Conservation (phyloP, 805 yeast species). For the Tanozyma kutaoensis region DNA sequence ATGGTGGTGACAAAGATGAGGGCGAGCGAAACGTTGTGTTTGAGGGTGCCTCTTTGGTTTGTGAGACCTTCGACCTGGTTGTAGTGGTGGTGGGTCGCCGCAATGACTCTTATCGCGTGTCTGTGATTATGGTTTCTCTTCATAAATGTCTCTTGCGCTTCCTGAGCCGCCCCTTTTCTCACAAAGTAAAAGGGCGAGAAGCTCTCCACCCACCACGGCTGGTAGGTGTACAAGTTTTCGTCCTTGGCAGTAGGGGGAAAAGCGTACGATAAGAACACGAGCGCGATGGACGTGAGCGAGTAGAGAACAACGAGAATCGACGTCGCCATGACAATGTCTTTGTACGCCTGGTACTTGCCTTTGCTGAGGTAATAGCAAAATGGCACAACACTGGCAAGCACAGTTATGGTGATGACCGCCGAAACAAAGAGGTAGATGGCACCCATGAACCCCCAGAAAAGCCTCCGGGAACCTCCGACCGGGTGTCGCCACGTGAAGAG, state of each 20-base stretch:
- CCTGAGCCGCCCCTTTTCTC: conserved; percentile 33
- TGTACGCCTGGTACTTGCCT: conserved; percentile 33
- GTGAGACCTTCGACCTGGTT: conserved; percentile 24
- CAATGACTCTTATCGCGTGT: conserved; percentile 45
- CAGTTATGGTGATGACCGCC: conserved; percentile 54
- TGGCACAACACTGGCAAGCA: conserved; percentile 49
- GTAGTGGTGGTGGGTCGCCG: conserved; percentile 36
- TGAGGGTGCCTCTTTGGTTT: conserved; percentile 26
- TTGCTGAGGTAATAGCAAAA: conserved; percentile 39
- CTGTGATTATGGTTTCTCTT: conserved; percentile 32
- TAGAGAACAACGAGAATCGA: conserved; percentile 26
- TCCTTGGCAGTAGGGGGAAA: conserved; percentile 42
- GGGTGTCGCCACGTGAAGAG: conserved; percentile 72
- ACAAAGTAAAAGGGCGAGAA: conserved; percentile 51
- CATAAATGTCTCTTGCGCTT: conserved; percentile 34
- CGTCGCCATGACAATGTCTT: conserved; percentile 40
- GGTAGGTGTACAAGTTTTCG: conserved; percentile 42
- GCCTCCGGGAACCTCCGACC: conserved; percentile 40
- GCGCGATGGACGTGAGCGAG: conserved; percentile 36
- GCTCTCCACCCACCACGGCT: conserved; percentile 70
- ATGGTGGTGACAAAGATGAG: conserved; percentile 33
- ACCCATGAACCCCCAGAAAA: conserved; percentile 39
- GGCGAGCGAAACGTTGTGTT: conserved; percentile 38
- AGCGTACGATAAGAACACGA: conserved; percentile 38
- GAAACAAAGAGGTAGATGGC: conserved; percentile 38